phyloP scores from a whole-genome alignment of 1,284 basidiomycete species.

The Austroboletus niveus region DNA sequence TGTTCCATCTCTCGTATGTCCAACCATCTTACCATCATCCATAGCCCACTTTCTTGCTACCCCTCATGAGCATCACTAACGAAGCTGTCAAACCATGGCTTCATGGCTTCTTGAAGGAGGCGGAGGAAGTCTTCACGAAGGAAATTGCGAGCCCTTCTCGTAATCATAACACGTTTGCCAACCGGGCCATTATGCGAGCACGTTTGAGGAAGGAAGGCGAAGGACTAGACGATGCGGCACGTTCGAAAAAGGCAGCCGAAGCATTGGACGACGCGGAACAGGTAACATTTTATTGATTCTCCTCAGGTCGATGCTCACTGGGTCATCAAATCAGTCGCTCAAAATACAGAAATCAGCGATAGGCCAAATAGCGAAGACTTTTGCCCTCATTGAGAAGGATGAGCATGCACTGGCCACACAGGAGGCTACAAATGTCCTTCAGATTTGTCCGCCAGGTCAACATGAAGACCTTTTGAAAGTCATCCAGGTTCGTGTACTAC shows the following conservation, averaged over 20 bases:
- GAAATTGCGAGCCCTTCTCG: slow-evolving; percentile 6
- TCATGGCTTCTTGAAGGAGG: slow-evolving; percentile 13
- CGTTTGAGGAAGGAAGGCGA: background rate
- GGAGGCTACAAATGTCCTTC: background rate
- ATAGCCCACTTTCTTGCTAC: slow-evolving; percentile 12
- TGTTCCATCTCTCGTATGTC: background rate
- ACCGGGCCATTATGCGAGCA: slow-evolving; percentile 11
- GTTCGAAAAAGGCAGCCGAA: too few species aligned
- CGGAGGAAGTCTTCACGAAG: slow-evolving; percentile 9
- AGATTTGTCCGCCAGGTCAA: background rate
- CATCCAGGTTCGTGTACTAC: background rate
- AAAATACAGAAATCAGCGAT: background rate
- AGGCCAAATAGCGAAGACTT: slow-evolving; percentile 2
- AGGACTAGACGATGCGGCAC: background rate
- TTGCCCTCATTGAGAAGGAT: background rate
- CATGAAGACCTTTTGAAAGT: background rate
- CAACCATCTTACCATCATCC: background rate
- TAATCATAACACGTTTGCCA: slow-evolving; percentile 10
- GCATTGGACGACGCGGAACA: background rate
- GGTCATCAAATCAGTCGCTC: background rate
- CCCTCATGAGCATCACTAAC: slow-evolving; percentile 17
- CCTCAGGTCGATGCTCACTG: background rate
- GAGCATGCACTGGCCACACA: background rate
- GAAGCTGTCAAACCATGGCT: slow-evolving; percentile 17
- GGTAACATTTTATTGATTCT: background rate